Conservation (phyloP, 768 basidiomycete genomes). For the Phaeolepiota aurea region DNA sequence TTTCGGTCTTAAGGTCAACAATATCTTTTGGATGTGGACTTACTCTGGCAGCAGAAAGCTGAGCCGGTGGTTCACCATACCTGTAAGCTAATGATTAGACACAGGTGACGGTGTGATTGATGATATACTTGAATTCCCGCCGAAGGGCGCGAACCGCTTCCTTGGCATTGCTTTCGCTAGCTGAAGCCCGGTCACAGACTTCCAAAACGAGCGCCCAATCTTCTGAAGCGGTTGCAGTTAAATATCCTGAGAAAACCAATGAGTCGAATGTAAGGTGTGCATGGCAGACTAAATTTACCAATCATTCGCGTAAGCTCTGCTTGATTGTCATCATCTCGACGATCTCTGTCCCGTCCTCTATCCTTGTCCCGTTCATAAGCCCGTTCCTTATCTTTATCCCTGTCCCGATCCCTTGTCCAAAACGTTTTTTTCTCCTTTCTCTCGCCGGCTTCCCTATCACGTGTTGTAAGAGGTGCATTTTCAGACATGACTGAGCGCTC, state of each 20-base stretch:
- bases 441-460: slow-evolving; percentile 17
- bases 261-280: too few species aligned
- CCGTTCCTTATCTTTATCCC: slow-evolving; percentile 25
- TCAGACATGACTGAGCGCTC: slow-evolving; percentile 23
- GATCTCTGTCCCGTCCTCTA: slow-evolving; percentile 21
- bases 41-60: slow-evolving; percentile 71
- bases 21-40: slow-evolving; percentile 13
- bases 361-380: slow-evolving; percentile 27
- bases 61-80: slow-evolving; percentile 68
- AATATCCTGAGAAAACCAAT: slow-evolving; percentile 42
- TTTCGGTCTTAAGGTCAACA: slow-evolving; percentile 2
- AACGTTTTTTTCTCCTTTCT: slow-evolving; percentile 48
- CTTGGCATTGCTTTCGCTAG: slow-evolving; percentile 65
- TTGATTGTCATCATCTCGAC: slow-evolving; percentile 35
- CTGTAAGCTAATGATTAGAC: slow-evolving; percentile 22
- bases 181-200: slow-evolving; percentile 77
- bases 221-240: slow-evolving; percentile 73
- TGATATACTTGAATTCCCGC: slow-evolving; percentile 74
- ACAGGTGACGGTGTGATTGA: not conserved
- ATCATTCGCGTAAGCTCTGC: slow-evolving; percentile 66
- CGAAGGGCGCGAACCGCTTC: slow-evolving; percentile 79
- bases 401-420: slow-evolving; percentile 29
- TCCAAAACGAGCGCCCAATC: slow-evolving; percentile 79
- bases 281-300: slow-evolving; percentile 37
- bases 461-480: slow-evolving; percentile 19